Evolutionary conservation across 2,329 filamentous ascomycete genomes (phyloP), one percentile per base, ranked within the genome.

Genomic region (Monosporascus sp.): DNA sequence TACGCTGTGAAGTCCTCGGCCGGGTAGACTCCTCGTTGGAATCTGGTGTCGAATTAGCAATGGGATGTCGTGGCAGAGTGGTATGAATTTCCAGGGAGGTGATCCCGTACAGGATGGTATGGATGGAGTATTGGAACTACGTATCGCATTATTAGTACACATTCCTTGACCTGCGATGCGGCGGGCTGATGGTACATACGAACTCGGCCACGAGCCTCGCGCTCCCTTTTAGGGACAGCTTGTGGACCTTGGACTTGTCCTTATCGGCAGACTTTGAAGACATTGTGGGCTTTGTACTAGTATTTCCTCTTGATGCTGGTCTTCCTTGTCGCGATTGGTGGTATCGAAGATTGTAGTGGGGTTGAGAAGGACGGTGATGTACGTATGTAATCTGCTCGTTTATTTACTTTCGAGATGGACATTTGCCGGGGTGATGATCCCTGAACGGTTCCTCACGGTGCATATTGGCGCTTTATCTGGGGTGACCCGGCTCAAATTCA

Each of bases 81-180:
- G 7, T 17, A 6, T 31, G 14, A 8, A n/a, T 2, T 6, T 36
- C 11, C 2, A 22, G 6, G 3, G 31, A 53, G 38, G 54, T 48
- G 16, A 53, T 45, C 37, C 64, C 83, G 65, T 80, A 94, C 85
- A 99, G 79, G 55, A 99, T 97, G 0, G 92, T 95, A 68, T 99
- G 94, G 69, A 97, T 97, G 1, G 91, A 97, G 73, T 96, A 99
- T 79, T 99, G 91, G 69, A 99, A 99, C 84, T 89, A 64, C 7
- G 31, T 19, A 40, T 38, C 11, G 36, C 41, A 22, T 41, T n/a
- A 24, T 46, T 46, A 44, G 41, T 16, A 19, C 19, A 44, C 20
- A 5, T 44, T 14, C 24, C 38, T 49, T 44, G 31, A 14, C 31
- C 4, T 34, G 11, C 31, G 3, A 34, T 11, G 11, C 31, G 31